A percentile compares a stretch with the other conserved stretches of the same genome.
phyloP scores from a whole-genome alignment of 2,329 filamentous ascomycete genomes.

The Scleromitrula shiraiana region DNA sequence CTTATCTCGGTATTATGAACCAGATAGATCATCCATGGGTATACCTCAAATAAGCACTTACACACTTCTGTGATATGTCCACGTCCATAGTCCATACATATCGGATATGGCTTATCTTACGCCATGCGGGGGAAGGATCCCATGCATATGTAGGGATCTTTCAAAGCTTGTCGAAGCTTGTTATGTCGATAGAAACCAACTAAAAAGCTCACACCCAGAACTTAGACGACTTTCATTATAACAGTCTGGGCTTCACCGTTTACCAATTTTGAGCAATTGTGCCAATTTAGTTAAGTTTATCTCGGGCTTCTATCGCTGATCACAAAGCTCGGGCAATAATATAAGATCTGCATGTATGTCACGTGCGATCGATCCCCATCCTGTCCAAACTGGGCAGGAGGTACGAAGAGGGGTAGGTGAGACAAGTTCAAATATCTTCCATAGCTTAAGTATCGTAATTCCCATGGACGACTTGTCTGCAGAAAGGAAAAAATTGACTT shows the following conservation, averaged over 20 bases:
- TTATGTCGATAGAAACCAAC: background rate
- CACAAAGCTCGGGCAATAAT: background rate
- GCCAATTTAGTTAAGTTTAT: background rate
- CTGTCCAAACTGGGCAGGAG: background rate
- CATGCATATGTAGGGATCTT: background rate
- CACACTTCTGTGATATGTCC: background rate
- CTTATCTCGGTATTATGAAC: background rate
- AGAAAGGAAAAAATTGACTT: background rate
- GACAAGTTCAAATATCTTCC: background rate
- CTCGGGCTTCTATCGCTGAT: background rate
- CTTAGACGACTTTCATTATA: no score
- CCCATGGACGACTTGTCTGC: background rate
- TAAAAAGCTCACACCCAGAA: background rate
- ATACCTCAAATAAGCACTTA: background rate
- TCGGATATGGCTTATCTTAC: background rate
- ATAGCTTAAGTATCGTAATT: no score
- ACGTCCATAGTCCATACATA: background rate
- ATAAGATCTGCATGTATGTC: background rate
- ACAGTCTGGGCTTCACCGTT: no score
- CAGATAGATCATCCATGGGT: background rate
- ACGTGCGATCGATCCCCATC: background rate
- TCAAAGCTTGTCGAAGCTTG: constrained; percentile 2
- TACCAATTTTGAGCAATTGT: no score
- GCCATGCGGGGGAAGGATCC: background rate
- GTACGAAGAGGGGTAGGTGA: constrained; percentile 2